Evolutionary conservation across 257 asterid genomes (phyloP).

Genomic region (Thymus quinquecostatus): DNA sequence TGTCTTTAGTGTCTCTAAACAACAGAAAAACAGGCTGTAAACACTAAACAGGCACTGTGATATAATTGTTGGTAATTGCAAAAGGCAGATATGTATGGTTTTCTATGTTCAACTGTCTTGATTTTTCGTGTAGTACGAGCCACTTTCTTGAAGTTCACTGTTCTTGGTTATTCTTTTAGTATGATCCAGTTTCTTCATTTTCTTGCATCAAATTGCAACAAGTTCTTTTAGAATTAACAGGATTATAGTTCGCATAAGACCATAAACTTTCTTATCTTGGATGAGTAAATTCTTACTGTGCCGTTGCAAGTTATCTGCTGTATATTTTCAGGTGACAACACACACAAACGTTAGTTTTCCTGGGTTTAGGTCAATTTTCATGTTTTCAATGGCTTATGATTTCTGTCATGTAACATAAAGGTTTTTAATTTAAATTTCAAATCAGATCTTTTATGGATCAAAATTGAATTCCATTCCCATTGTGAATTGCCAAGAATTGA

Average conservation of each 20-base stretch:
- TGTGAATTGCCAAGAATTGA: slow-evolving; percentile 7
- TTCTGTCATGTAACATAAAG: slow-evolving; percentile 6
- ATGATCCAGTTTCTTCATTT: slow-evolving; percentile 26
- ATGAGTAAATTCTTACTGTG: background rate
- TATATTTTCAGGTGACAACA: too few species aligned
- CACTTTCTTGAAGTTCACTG: slow-evolving; percentile 22
- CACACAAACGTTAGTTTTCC: background rate
- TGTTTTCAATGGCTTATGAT: background rate
- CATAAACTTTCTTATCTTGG: background rate
- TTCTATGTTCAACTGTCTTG: slow-evolving; percentile 10
- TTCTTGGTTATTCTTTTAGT: slow-evolving; percentile 15
- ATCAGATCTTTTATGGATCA: slow-evolving; percentile 17
- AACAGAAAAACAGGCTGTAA: slow-evolving; percentile 13
- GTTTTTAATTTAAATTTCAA: background rate
- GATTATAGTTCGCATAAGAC: slow-evolving; percentile 12
- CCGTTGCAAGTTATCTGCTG: background rate
- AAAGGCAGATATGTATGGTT: background rate
- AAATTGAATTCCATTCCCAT: background rate
- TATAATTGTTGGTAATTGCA: slow-evolving; percentile 21
- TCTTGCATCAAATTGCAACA: slow-evolving; percentile 16
- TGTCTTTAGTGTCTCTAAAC: slow-evolving; percentile 12
- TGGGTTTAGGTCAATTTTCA: background rate
- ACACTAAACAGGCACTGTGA: slow-evolving; percentile 3
- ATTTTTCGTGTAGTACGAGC: slow-evolving; percentile 8
- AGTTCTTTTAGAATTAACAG: background rate